Conservation (phyloP, 305 asterid species). For the Galium porrigens region DNA sequence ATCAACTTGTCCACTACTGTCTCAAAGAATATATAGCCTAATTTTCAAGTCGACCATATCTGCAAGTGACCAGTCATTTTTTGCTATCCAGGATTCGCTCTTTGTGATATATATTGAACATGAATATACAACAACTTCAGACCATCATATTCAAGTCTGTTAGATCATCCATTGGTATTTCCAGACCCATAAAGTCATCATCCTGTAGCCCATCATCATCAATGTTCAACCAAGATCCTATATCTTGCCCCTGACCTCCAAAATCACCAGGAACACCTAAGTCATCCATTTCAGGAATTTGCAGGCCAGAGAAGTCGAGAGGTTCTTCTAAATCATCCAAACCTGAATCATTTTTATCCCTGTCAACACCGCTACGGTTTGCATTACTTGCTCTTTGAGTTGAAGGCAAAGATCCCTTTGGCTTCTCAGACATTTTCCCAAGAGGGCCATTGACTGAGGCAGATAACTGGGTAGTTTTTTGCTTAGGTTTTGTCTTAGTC, state of each 20-base stretch:
- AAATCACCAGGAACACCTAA: slow-evolving; percentile 51
- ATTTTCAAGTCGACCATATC: slow-evolving; percentile 27
- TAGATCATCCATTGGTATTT: slow-evolving; percentile 87
- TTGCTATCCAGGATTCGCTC: slow-evolving; percentile 22
- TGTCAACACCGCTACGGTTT: slow-evolving; percentile 27
- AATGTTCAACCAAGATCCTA: slow-evolving; percentile 82
- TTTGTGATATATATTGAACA: slow-evolving; percentile 39
- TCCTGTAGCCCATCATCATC: slow-evolving; percentile 77
- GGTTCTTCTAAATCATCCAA: slow-evolving; percentile 72
- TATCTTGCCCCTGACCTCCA: slow-evolving; percentile 68
- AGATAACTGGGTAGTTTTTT: slow-evolving; percentile 65
- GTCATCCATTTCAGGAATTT: slow-evolving; percentile 75
- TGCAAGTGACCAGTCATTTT: slow-evolving; percentile 32
- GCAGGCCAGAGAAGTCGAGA: slow-evolving; percentile 67
- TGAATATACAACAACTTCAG: slow-evolving; percentile 55
- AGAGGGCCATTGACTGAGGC: slow-evolving; percentile 53
- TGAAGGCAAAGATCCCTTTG: slow-evolving; percentile 39
- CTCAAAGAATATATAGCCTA: slow-evolving; percentile 48
- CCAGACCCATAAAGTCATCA: slow-evolving; percentile 70
- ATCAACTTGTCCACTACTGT: slow-evolving; percentile 35
- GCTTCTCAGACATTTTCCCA: slow-evolving; percentile 50
- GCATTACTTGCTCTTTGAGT: slow-evolving; percentile 38
- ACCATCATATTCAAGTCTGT: slow-evolving; percentile 74
- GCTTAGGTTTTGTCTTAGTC: slow-evolving; percentile 70
- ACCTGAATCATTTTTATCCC: slow-evolving; percentile 29